A percentile compares a stretch with the other conserved stretches of the same genome.
Evolutionary conservation across 2,329 filamentous ascomycete genomes (phyloP).

Genomic region (Thelonectria blattea): DNA sequence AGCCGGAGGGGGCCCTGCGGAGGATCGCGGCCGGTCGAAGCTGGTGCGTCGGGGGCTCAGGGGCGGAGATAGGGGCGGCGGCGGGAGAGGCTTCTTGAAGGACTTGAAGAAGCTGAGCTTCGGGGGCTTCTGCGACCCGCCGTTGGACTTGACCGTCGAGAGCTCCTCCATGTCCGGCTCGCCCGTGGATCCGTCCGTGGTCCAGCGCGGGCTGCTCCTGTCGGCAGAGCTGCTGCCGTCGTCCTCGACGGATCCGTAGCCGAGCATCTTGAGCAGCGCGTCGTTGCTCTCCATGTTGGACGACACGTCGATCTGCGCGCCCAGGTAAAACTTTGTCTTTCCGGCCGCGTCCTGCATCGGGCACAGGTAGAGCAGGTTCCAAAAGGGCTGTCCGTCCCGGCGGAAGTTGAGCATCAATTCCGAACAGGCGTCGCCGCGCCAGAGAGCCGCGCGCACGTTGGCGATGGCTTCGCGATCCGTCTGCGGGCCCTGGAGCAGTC

Average conservation of each 20-base stretch:
- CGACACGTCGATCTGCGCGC: slow-evolving; percentile 63
- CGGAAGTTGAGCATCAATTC: slow-evolving; percentile 59
- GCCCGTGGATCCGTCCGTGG: slow-evolving; percentile 20
- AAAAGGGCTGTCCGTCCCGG: slow-evolving; percentile 59
- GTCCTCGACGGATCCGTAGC: slow-evolving; percentile 40
- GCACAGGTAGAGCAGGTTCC: slow-evolving; percentile 62
- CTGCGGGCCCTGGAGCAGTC: slow-evolving; percentile 55
- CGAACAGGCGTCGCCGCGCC: slow-evolving; percentile 50
- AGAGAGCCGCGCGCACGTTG: slow-evolving; percentile 51
- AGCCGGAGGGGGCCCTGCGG: slow-evolving; percentile 21
- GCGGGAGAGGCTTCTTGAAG: slow-evolving; percentile 37
- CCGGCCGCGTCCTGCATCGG: slow-evolving; percentile 57
- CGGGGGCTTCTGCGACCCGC: slow-evolving; percentile 26
- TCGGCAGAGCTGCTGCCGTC: slow-evolving; percentile 20
- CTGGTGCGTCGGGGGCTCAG: slow-evolving; percentile 34
- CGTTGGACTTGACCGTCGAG: slow-evolving; percentile 29
- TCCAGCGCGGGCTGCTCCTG: slow-evolving; percentile 22
- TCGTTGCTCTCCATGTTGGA: slow-evolving; percentile 56
- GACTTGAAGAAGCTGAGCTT: slow-evolving; percentile 45
- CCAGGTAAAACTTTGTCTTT: slow-evolving; percentile 58
- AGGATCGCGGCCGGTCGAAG: slow-evolving; percentile 34
- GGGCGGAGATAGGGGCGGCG: slow-evolving; percentile 34
- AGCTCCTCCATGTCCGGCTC: slow-evolving; percentile 38
- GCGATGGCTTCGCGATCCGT: slow-evolving; percentile 51
- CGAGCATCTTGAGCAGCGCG: slow-evolving; percentile 59